phyloP scores from a whole-genome alignment of 345 rosid species.

The Eucalyptus cloeziana region DNA sequence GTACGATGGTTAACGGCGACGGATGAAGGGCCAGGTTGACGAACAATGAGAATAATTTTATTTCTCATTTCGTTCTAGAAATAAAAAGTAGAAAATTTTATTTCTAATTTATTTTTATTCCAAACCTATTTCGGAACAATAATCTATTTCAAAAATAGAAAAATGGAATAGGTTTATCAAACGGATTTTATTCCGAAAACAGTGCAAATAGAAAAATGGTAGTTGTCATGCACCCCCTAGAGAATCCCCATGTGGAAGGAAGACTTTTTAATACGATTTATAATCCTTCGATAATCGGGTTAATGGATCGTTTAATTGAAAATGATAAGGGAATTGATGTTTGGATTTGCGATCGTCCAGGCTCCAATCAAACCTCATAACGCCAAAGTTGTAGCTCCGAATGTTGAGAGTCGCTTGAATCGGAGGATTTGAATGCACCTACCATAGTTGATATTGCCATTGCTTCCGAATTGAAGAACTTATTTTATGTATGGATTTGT shows the following conservation, averaged over 20 bases:
- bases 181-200: too few relatives aligned
- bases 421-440: neutral
- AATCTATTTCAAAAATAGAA: too few relatives aligned
- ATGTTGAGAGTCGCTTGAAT: accelerated
- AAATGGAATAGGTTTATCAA: too few relatives aligned
- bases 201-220: too few relatives aligned
- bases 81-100: too few relatives aligned
- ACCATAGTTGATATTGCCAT: neutral
- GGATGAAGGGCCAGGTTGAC: too few relatives aligned
- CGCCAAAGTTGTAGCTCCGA: accelerated
- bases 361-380: neutral
- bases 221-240: too few relatives aligned
- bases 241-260: neutral
- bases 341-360: accelerated
- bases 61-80: too few relatives aligned
- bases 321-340: neutral
- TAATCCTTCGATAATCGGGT: neutral
- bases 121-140: too few relatives aligned
- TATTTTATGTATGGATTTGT: neutral
- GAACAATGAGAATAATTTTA: too few relatives aligned
- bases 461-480: accelerated
- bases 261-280: accelerated
- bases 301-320: neutral
- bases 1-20: too few relatives aligned
- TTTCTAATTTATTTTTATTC: too few relatives aligned